Evolutionary conservation across 805 yeast species (phyloP), one percentile per base, ranked within the genome.

Genomic region (Blastobotrys mokoenaii): DNA sequence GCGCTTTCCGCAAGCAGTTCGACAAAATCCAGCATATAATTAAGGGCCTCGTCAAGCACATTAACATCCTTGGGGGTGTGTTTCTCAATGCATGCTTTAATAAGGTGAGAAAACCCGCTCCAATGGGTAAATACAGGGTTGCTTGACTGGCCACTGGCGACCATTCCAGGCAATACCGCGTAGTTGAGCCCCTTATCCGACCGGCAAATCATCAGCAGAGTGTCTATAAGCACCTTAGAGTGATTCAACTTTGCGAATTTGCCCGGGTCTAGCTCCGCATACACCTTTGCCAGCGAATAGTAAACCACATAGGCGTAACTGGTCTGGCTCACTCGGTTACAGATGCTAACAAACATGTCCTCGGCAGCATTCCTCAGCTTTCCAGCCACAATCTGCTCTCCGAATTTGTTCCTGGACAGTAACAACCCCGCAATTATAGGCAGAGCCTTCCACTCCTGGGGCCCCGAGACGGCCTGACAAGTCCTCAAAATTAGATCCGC

Each of bases 381-480:
- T 11, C 20, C 22, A 16, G 18, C 43, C 5, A 31, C 20, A 31
- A 38, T 18, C 18, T 18, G 30, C 16, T 27, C 20, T 14, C 29
- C 41, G 11, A 10, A 20, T 8, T 38, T 18, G 27, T 44, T 14
- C 18, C 17, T 20, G 2, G 46, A 17, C 12, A 38, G 59, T 14
- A 51, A 25, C 33, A 54, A 32, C 3, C 52, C 59, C 2, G 48
- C 46, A 29, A 52, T 43, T 1, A 55, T 12, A 2, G 58, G 57
- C 11, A 54, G 27, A 4, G 43, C 38, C 37, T 51, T 45, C 59
- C 61, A 56, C 18, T 40, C 40, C 16, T 45, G 47, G 3, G 30
- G 43, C 7, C 50, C 36, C 2, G 31, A 25, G 2, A 32, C 38
- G 14, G 41, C 17, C 3, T 45, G 44, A 29, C 48, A 42, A 2